Evolutionary conservation across 1,284 basidiomycete genomes (phyloP).

Genomic region (Tilletia walkeri): DNA sequence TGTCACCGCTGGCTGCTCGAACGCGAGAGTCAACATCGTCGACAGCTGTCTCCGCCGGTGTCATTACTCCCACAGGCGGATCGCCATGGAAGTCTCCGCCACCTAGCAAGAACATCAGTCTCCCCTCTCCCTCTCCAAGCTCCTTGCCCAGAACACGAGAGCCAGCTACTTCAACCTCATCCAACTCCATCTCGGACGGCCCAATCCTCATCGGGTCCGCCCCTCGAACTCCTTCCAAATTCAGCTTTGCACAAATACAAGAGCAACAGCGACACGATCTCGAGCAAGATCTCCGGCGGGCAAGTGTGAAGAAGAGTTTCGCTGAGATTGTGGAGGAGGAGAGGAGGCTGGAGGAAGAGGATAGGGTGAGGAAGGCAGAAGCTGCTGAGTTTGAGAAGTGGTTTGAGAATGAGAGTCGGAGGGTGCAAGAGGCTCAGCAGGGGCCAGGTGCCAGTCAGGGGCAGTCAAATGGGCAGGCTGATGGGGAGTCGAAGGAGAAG

Average conservation of each 20-base stretch:
- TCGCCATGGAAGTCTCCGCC: conserved; percentile 19
- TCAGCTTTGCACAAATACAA: conserved; percentile 25
- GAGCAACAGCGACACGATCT: conserved; percentile 41
- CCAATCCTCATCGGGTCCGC: background rate
- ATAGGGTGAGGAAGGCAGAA: conserved; percentile 38
- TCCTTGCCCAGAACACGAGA: conserved; percentile 20
- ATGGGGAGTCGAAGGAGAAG: too few relatives aligned
- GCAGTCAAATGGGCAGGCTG: too few relatives aligned
- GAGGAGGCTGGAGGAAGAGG: conserved; percentile 34
- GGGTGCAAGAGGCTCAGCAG: conserved; percentile 26
- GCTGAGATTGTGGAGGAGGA: conserved; percentile 50
- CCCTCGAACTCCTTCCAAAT: conserved; percentile 12
- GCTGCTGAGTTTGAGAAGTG: conserved; percentile 51
- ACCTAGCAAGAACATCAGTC: background rate
- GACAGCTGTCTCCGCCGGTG: conserved; percentile 12
- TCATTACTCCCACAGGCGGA: background rate
- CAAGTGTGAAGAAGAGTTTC: conserved; percentile 36
- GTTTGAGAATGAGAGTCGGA: conserved; percentile 51
- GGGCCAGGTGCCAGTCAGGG: too few relatives aligned
- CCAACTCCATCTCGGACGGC: background rate
- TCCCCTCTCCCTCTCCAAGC: background rate
- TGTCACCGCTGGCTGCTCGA: background rate
- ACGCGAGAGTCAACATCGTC: background rate
- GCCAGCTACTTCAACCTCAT: background rate
- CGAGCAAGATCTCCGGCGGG: conserved; percentile 30